A percentile compares a stretch with the other conserved stretches of the same genome.
Evolutionary conservation across 1,284 basidiomycete species (phyloP).

Genomic region (Golubevia sp.): DNA sequence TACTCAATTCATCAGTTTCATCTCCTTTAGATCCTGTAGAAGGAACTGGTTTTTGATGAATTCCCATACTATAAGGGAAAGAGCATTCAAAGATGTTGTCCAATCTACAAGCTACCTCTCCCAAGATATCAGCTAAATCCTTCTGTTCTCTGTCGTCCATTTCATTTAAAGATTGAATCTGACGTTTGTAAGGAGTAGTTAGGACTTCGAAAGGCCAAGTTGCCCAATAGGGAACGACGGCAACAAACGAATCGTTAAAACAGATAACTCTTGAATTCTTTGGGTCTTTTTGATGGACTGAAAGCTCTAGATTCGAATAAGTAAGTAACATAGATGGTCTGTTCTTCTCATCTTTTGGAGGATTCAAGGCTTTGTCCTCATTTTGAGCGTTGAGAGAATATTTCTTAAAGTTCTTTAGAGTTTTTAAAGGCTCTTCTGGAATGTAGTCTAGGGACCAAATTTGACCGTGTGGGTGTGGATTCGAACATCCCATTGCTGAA

Average conservation of each 20-base stretch:
- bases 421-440: conserved; percentile 45
- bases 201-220: conserved; percentile 92
- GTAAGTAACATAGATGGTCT: conserved; percentile 80
- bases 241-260: conserved; percentile 78
- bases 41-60: conserved; percentile 75
- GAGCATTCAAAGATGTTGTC: conserved; percentile 67
- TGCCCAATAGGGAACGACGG: conserved; percentile 93
- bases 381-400: conserved; percentile 53
- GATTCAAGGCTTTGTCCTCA: conserved; percentile 53
- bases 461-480: conserved; percentile 94
- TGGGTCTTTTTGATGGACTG: conserved; percentile 62
- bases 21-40: conserved; percentile 56
- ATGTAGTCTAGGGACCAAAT: conserved; percentile 71
- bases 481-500: conserved; percentile 92
- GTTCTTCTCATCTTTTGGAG: conserved; percentile 69
- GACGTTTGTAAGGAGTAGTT: conserved; percentile 35
- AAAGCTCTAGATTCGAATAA: conserved; percentile 76
- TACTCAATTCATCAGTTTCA: conserved; percentile 56
- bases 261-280: conserved; percentile 69
- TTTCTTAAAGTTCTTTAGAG: conserved; percentile 28
- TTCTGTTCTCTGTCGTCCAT: conserved; percentile 27
- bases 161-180: conserved; percentile 35
- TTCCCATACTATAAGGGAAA: conserved; percentile 96
- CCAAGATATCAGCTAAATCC: conserved; percentile 64
- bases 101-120: conserved; percentile 45